A percentile compares a stretch with the other conserved stretches of the same genome.
phyloP scores from a whole-genome alignment of 1,139 yeast genomes.

The Nakaseomyces sp. region DNA sequence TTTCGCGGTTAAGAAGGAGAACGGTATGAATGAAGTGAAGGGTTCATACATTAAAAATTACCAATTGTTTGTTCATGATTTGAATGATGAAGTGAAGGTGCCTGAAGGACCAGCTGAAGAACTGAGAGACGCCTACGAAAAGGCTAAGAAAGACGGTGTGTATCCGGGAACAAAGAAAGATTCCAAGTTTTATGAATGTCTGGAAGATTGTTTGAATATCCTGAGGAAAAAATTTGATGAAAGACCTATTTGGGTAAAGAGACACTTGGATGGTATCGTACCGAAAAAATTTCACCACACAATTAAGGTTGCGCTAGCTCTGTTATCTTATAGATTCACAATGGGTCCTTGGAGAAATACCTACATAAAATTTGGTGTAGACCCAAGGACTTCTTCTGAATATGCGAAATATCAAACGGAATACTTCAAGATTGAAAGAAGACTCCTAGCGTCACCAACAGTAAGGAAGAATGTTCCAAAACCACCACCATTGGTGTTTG shows the following conservation, averaged over 20 bases:
- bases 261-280: constrained; percentile 55
- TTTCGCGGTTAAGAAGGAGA: constrained; percentile 37
- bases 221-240: constrained; percentile 48
- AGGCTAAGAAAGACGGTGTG: constrained; percentile 26
- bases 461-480: constrained; percentile 35
- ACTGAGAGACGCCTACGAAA: constrained; percentile 33
- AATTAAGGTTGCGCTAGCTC: constrained; percentile 71
- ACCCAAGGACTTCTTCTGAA: constrained; percentile 52
- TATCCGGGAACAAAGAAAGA: constrained; percentile 30
- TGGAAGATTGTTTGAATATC: constrained; percentile 38
- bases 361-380: constrained; percentile 69
- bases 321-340: constrained; percentile 67
- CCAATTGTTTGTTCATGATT: constrained; percentile 28
- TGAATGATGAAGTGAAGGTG: constrained; percentile 26
- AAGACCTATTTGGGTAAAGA: constrained; percentile 82
- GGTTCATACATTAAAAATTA: constrained; percentile 34
- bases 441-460: constrained; percentile 31
- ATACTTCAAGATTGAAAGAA: constrained; percentile 45
- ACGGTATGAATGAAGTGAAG: constrained; percentile 40
- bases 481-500: constrained; percentile 30
- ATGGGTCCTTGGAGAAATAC: constrained; percentile 96
- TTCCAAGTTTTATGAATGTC: constrained; percentile 34
- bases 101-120: constrained; percentile 41
- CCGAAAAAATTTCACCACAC: constrained; percentile 44
- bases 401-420: constrained; percentile 75